A percentile compares a stretch with the other conserved stretches of the same genome.
Conservation (phyloP, 1,284 basidiomycete genomes). For the Melampsora americana region DNA sequence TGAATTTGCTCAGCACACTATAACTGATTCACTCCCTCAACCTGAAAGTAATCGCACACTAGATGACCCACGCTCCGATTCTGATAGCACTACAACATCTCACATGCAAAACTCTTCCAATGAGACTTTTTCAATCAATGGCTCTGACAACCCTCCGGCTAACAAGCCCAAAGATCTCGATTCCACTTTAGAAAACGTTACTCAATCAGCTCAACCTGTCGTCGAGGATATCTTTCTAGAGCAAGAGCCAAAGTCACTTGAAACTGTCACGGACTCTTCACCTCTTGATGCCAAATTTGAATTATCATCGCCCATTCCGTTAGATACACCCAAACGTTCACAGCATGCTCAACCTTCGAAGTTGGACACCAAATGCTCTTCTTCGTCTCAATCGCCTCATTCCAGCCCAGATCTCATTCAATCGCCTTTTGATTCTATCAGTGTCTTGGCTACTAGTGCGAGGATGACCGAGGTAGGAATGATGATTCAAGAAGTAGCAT, state of each 20-base stretch:
- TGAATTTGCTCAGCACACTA: background rate
- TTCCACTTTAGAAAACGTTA: background rate
- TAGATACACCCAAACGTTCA: background rate
- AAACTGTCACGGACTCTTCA: background rate
- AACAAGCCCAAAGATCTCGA: background rate
- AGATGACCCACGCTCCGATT: background rate
- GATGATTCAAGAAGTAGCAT: slow-evolving; percentile 25
- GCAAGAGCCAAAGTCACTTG: background rate
- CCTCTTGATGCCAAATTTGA: background rate
- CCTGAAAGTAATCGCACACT: background rate
- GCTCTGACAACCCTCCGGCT: background rate
- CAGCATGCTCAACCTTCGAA: background rate
- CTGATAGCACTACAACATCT: slow-evolving; percentile 3
- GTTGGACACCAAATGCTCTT: background rate
- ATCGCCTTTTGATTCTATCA: slow-evolving; percentile 2
- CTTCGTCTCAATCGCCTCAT: slow-evolving; percentile 1
- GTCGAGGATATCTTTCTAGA: background rate
- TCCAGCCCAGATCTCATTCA: background rate
- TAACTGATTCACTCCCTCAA: background rate
- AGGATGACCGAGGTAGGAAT: slow-evolving; percentile 18
- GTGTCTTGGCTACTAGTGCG: slow-evolving; percentile 6
- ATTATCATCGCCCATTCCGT: background rate
- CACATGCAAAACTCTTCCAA: background rate
- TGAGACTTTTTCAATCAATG: background rate
- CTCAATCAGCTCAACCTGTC: background rate